Percentiles rank a stretch among this genome's conserved stretches.
phyloP scores from a whole-genome alignment of 306 rosid species.

The Malus sylvestris region DNA sequence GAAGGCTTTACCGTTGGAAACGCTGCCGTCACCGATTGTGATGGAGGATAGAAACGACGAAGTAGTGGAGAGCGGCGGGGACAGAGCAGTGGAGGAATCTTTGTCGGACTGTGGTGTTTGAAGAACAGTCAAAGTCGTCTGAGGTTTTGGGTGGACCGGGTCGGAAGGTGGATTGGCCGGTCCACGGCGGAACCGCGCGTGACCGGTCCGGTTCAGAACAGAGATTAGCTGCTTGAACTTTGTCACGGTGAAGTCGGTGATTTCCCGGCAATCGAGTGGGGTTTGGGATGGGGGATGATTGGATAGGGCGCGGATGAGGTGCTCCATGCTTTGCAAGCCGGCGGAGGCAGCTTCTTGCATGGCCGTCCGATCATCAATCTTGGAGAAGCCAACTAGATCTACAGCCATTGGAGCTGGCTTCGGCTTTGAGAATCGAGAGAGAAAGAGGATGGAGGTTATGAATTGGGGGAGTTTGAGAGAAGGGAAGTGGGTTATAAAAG shows the following conservation, averaged over 20 bases:
- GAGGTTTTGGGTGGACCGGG: background rate
- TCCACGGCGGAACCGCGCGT: conserved; percentile 82
- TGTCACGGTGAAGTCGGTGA: conserved; percentile 65
- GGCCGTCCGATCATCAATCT: conserved; percentile 43
- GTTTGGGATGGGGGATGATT: conserved; percentile 6
- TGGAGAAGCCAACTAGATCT: conserved; percentile 25
- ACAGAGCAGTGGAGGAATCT: conserved; percentile 26
- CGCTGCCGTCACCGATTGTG: conserved; percentile 63
- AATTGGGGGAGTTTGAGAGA: background rate
- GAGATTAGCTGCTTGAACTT: conserved; percentile 62
- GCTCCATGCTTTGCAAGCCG: conserved; percentile 68
- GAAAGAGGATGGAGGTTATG: background rate
- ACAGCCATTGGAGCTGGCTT: conserved; percentile 33
- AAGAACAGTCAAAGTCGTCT: background rate
- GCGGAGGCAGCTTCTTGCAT: conserved; percentile 64
- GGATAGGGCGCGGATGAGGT: conserved; percentile 46
- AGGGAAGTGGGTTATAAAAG: conserved; percentile 23
- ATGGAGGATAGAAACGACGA: conserved; percentile 58
- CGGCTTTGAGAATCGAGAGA: background rate
- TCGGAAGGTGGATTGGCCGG: conserved; percentile 18
- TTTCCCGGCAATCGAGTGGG: conserved; percentile 44
- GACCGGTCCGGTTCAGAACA: conserved; percentile 70
- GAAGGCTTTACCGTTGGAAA: conserved; percentile 51
- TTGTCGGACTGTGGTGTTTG: background rate
- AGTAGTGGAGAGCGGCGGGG: conserved; percentile 55